These are phyloP conservation scores for Purpureocillium takamizusanense DNA, from an alignment of 2,329 filamentous ascomycete species.

Conservation along the genomic window DNA sequence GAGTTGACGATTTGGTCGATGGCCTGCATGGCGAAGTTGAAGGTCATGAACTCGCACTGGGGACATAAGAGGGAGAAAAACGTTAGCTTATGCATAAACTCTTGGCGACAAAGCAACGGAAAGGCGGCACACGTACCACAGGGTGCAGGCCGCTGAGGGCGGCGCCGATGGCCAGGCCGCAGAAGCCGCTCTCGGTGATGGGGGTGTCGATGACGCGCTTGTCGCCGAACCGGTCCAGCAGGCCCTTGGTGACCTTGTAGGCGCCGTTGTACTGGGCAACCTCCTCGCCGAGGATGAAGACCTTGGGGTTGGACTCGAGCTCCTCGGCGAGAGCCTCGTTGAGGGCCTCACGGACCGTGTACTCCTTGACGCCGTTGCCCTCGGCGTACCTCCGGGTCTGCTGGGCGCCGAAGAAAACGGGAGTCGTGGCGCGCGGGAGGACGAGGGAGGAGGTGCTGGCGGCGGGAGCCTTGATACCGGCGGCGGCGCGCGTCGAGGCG, in stretches of 20 bases:
- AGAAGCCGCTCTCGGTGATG: conserved; percentile 96
- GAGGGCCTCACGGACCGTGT: conserved; percentile 92
- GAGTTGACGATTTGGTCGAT: conserved; percentile 99
- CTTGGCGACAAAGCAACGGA: too few relatives aligned
- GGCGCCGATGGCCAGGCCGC: conserved; percentile 86
- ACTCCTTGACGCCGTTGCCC: conserved; percentile 66
- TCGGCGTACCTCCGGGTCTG: conserved; percentile 50
- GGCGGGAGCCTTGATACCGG: conserved; percentile 22
- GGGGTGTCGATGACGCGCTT: conserved; percentile 97
- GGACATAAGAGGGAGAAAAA: too few relatives aligned
- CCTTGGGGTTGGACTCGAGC: conserved; percentile 87
- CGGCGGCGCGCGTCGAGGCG: conserved; percentile 29
- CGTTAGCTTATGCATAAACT: conserved; percentile 2
- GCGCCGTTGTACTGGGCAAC: conserved; percentile 99
- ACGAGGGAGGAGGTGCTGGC: conserved; percentile 26
- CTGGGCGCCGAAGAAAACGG: conserved; percentile 27
- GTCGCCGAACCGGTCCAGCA: conserved; percentile 93
- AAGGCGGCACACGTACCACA: conserved; percentile 53
- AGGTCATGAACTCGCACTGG: conserved; percentile 99
- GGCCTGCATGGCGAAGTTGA: conserved; percentile 99
- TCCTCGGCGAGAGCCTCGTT: conserved; percentile 98
- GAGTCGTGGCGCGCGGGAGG: conserved; percentile 25
- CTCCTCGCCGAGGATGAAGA: conserved; percentile 94
- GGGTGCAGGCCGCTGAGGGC: conserved; percentile 91
- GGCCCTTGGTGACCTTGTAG: conserved; percentile 98